A percentile compares a stretch with the other conserved stretches of the same genome.
These are phyloP conservation scores for Hemisphaericaspora subhashii DNA, from an alignment of 1,139 yeast genomes.

Conservation along the genomic window DNA sequence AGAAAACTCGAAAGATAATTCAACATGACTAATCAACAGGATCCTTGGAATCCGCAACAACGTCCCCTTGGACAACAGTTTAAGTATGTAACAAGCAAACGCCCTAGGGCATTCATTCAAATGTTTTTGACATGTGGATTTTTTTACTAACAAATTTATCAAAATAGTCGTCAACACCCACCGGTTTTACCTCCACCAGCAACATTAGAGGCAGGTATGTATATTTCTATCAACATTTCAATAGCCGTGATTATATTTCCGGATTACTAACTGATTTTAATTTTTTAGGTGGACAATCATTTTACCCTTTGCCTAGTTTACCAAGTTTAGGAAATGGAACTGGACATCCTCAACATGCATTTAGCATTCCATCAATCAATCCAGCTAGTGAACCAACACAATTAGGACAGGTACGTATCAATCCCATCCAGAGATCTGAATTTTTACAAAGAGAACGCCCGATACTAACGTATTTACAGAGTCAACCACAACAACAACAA, in stretches of 20 bases:
- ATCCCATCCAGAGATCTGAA: neutral
- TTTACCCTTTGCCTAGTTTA: constrained; percentile 52
- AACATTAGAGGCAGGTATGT: constrained; percentile 50
- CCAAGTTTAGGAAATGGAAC: constrained; percentile 50
- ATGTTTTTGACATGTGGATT: too few species aligned
- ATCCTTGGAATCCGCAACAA: constrained; percentile 47
- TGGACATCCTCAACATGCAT: constrained; percentile 37
- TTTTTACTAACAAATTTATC: constrained; percentile 26
- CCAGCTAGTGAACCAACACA: constrained; percentile 28
- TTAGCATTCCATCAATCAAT: constrained; percentile 48
- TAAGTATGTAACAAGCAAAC: constrained; percentile 52
- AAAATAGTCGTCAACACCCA: constrained; percentile 45
- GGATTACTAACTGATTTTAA: constrained; percentile 19
- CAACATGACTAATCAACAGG: constrained; percentile 44
- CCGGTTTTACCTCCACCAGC: constrained; percentile 61
- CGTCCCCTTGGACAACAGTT: constrained; percentile 48
- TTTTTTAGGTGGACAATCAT: constrained; percentile 44
- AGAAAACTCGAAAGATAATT: neutral
- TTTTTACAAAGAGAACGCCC: neutral
- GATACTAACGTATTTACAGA: constrained; percentile 12
- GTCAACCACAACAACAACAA: constrained; percentile 16
- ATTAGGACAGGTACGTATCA: constrained; percentile 28
- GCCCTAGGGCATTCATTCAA: too few species aligned
- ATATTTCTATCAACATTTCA: constrained; percentile 2
- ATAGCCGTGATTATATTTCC: neutral